A percentile compares a stretch with the other conserved stretches of the same genome.
Evolutionary conservation across 148 eudicot genomes (phyloP).

Genomic region (Rhododendron henanense): DNA sequence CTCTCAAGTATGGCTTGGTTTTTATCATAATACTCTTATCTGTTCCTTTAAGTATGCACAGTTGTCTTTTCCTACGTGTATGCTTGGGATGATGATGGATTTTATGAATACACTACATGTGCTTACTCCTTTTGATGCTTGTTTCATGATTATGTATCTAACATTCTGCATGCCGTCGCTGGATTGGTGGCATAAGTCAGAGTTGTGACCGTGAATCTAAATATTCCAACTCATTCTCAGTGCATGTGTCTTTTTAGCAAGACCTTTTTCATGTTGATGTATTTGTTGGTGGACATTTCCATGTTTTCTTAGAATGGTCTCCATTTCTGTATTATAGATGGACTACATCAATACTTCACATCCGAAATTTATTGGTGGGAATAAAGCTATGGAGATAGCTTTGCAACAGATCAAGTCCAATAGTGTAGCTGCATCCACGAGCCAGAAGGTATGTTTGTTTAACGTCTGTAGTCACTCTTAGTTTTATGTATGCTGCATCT

Average conservation of each 20-base stretch:
- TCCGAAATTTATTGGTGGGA: conserved; percentile 87
- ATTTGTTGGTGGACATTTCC: not conserved
- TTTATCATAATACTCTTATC: not conserved
- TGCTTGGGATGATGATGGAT: not conserved
- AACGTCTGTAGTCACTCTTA: not conserved
- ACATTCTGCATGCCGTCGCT: not conserved
- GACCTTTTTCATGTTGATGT: not conserved
- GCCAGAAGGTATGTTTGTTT: conserved; percentile 46
- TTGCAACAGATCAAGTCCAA: conserved; percentile 53
- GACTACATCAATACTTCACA: conserved; percentile 96
- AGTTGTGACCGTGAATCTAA: not conserved
- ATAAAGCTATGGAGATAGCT: conserved; percentile 81
- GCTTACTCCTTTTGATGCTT: conserved; percentile 2
- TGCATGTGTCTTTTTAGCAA: not conserved
- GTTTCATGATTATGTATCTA: not conserved
- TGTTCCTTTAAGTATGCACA: not conserved
- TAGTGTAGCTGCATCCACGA: conserved; percentile 43
- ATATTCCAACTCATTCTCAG: not conserved
- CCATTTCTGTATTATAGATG: conserved; percentile 40
- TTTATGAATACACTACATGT: not conserved
- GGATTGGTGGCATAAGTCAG: not conserved
- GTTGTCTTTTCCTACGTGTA: not conserved
- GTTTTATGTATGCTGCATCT: conserved; percentile 3
- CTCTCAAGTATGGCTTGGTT: not conserved
- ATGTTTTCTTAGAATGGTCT: not conserved